Base-by-base conservation (phyloP, 257 asterid genomes). In the Jasminum sambac region DNA sequence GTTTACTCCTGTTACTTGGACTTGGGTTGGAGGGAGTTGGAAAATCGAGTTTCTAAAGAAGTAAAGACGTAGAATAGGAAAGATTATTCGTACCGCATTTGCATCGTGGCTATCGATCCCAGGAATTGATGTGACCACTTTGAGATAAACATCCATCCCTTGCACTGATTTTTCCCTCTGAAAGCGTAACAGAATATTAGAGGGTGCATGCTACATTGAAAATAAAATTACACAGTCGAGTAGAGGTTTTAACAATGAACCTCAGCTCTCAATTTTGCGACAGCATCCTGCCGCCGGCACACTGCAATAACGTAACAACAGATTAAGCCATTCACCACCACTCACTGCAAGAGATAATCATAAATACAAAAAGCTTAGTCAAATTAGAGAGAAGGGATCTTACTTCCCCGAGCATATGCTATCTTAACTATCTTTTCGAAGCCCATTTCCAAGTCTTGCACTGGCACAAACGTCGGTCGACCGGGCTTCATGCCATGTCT, bases 351-450 rank as follows among this genome's bases (percentile, higher is more conserved):
- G 12, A 12, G 30, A 36, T 62, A 58, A 30, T 55, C 36, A 0
- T 10, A 14, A 55, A 10, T 8, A 64, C 63, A 37, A 71, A 73
- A 66, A 19, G 59, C 70, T 67, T 52, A n/a, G 13, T 63, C 60
- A 76, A 72, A 26, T 69, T 44, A n/a, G 57, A 70, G 17, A 52
- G 59, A 5, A 30, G 43, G 16, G 5, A 30, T 24, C 80, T 80
- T 85, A 95, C 99, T 93, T 78, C 98, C 95, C 60, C 90, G 99
- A 78, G 96, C 96, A 76, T 82, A 95, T 64, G 96, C 90, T 48
- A 95, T 77, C 79, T 88, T 95, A 48, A 89, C 91, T 59, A 91
- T 91, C 87, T 88, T 88, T 85, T 95, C 98, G 66, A 89, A 89
- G 58, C 97, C 97, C 99, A 91, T 95, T 82, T 91, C 98, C 13